These are phyloP conservation scores for Populus nigra DNA, from an alignment of 345 rosid genomes.

Conservation along the genomic window DNA sequence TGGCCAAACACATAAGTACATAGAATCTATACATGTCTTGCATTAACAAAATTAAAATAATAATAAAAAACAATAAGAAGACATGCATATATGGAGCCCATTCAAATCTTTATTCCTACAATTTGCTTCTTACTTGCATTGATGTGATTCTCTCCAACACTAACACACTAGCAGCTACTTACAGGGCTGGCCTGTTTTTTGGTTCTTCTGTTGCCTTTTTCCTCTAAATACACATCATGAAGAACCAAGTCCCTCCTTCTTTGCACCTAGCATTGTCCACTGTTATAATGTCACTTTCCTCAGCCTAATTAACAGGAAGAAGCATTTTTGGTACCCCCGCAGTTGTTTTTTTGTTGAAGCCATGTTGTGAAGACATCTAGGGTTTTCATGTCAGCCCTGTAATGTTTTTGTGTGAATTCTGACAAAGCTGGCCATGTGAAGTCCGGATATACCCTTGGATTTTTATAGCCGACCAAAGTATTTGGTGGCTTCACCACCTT, in stretches of 20 bases:
- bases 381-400: constrained; percentile 86
- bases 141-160: constrained; percentile 14
- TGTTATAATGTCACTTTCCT: constrained; percentile 18
- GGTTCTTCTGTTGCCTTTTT: constrained; percentile 15
- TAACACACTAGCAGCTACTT: not conserved
- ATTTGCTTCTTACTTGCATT: not conserved
- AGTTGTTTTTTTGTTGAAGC: constrained; percentile 37
- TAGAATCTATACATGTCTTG: constrained; percentile 3
- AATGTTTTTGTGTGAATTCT: constrained; percentile 79
- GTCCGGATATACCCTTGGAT: constrained; percentile 73
- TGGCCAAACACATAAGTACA: constrained; percentile 6
- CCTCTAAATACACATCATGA: not conserved
- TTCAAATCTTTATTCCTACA: constrained; percentile 16
- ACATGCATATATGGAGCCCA: constrained; percentile 6
- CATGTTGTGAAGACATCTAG: constrained; percentile 59
- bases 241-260: not conserved
- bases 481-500: constrained; percentile 77
- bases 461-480: constrained; percentile 44
- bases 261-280: not conserved
- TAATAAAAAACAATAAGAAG: not conserved
- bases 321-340: not conserved
- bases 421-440: constrained; percentile 72
- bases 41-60: not conserved
- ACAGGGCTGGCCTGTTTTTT: not conserved
- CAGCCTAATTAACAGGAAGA: constrained; percentile 3